These are phyloP conservation scores for Triadica sebifera DNA, from an alignment of 345 rosid genomes.

Conservation along the genomic window DNA sequence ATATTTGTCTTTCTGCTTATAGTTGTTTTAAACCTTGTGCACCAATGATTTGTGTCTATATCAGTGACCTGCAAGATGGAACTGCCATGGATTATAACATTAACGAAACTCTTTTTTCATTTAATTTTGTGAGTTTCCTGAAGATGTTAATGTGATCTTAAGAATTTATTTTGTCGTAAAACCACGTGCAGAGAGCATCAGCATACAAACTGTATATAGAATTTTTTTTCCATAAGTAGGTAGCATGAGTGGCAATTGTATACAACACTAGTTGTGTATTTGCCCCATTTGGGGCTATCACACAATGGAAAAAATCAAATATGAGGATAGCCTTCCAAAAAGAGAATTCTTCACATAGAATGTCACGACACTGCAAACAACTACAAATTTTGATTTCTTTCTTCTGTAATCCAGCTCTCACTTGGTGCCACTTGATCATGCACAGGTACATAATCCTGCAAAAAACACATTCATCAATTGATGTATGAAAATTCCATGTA, in stretches of 20 bases:
- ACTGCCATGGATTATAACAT: not conserved
- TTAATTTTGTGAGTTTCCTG: no score
- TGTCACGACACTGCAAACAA: not conserved
- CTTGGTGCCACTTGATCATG: slow-evolving; percentile 43
- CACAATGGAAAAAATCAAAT: not conserved
- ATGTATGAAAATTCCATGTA: not conserved
- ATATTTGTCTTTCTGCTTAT: not conserved
- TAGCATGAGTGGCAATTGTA: not conserved
- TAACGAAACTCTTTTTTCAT: not conserved
- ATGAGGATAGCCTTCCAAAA: not conserved
- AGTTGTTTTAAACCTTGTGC: not conserved
- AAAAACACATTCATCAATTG: slow-evolving; percentile 2
- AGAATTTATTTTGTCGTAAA: not conserved
- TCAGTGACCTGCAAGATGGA: not conserved
- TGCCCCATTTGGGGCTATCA: not conserved
- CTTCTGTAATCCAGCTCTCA: slow-evolving; percentile 22
- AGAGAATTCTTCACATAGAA: not conserved
- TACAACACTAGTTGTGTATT: not conserved
- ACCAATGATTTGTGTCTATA: not conserved
- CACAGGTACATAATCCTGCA: slow-evolving; percentile 46
- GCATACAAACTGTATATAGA: not conserved
- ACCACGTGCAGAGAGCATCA: not conserved
- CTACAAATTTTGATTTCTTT: slow-evolving; percentile 13
- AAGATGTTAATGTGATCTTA: no score
- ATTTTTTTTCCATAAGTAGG: slow-evolving; percentile 1